Evolutionary conservation across 2,329 filamentous ascomycete species (phyloP).

Genomic region (Phaeosphaeria sp.): DNA sequence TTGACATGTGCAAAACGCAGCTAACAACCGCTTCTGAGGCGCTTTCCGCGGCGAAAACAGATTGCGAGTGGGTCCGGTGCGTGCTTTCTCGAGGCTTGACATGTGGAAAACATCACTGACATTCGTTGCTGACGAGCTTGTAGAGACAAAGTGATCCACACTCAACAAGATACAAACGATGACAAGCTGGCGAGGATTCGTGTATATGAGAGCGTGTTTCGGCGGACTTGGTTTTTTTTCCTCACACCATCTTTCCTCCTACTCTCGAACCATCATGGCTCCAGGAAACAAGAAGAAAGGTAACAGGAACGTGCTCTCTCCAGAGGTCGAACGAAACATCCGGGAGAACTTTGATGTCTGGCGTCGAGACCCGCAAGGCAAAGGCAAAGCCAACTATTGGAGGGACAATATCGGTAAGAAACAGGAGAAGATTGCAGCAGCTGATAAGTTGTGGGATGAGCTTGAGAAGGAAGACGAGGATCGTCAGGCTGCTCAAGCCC

Average conservation of each 20-base stretch:
- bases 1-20: neutral
- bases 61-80: neutral
- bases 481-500: too few relatives aligned
- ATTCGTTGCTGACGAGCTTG: neutral
- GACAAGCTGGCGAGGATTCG: neutral
- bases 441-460: too few relatives aligned
- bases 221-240: neutral
- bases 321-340: too few relatives aligned
- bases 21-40: neutral
- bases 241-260: neutral
- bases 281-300: neutral
- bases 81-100: neutral
- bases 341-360: too few relatives aligned
- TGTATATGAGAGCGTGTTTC: neutral
- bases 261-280: neutral
- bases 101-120: neutral
- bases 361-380: too few relatives aligned
- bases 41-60: neutral
- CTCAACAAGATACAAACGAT: neutral
- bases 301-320: neutral
- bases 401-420: too few relatives aligned
- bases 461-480: too few relatives aligned
- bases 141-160: neutral
- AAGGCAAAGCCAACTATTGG: too few relatives aligned
- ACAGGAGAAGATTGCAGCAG: too few relatives aligned